Percentiles rank a stretch among this genome's conserved stretches.
phyloP scores from a whole-genome alignment of 2,329 filamentous ascomycete genomes.

The Septoria linicola region DNA sequence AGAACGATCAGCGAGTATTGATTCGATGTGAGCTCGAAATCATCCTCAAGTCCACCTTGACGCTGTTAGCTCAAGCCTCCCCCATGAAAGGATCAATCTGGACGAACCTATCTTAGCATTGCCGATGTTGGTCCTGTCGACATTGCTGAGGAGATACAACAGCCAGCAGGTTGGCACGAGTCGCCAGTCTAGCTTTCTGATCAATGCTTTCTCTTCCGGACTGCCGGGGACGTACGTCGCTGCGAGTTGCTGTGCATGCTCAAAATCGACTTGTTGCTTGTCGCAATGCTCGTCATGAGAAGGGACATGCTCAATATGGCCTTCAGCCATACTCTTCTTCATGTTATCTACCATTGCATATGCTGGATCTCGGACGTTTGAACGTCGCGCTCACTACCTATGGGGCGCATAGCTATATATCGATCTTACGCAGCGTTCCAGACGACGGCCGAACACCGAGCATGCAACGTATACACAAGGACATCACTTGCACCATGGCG shows the following conservation, averaged over 20 bases:
- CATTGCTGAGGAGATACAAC: conserved; percentile 34
- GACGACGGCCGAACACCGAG: too few relatives aligned
- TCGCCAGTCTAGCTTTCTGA: conserved; percentile 15
- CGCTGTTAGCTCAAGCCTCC: not conserved
- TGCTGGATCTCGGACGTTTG: not conserved
- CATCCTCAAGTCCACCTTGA: conserved; percentile 46
- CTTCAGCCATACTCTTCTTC: not conserved
- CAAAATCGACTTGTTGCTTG: conserved; percentile 6
- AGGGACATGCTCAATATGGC: conserved; percentile 1
- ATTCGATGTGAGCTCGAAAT: conserved; percentile 45
- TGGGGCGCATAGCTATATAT: too few relatives aligned
- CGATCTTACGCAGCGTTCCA: too few relatives aligned
- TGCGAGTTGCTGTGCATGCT: conserved; percentile 5
- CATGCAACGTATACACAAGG: too few relatives aligned
- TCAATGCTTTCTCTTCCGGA: conserved; percentile 4
- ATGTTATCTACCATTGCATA: not conserved
- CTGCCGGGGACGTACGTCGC: not conserved
- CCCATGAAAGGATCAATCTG: not conserved
- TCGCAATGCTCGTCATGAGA: not conserved
- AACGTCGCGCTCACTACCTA: too few relatives aligned
- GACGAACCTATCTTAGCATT: conserved; percentile 32
- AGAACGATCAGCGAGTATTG: conserved; percentile 30
- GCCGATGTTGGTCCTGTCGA: conserved; percentile 37
- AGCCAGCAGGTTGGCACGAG: conserved; percentile 1
- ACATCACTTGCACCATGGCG: too few relatives aligned